These are phyloP conservation scores for Hortiboletus rubellus DNA, from an alignment of 1,284 basidiomycete genomes.

Conservation along the genomic window DNA sequence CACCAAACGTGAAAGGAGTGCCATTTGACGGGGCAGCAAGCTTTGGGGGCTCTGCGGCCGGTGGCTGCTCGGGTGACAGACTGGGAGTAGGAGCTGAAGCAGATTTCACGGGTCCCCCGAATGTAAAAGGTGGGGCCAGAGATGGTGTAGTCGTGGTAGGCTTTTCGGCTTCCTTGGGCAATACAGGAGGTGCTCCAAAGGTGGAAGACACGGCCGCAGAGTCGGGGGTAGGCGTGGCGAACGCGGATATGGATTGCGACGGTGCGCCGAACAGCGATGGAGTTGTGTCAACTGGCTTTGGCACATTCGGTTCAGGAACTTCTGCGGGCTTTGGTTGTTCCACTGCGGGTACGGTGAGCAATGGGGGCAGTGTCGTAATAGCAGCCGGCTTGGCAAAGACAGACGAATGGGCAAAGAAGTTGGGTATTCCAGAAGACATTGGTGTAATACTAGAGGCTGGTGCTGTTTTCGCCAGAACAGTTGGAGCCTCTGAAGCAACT, in stretches of 20 bases:
- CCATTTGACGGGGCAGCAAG: conserved; percentile 4
- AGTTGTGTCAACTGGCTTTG: conserved; percentile 10
- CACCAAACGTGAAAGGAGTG: conserved; percentile 21
- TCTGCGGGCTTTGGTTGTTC: conserved; percentile 22
- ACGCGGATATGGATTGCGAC: conserved; percentile 11
- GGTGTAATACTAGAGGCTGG: conserved; percentile 4
- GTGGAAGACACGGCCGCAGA: conserved; percentile 9
- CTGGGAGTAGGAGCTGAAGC: background rate
- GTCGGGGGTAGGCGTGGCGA: conserved; percentile 15
- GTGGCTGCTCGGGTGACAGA: conserved; percentile 10
- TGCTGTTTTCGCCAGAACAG: conserved; percentile 11
- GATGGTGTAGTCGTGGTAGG: background rate
- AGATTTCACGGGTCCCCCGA: conserved; percentile 25
- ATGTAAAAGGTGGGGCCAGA: conserved; percentile 19
- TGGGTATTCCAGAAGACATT: conserved; percentile 39
- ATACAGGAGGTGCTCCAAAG: background rate
- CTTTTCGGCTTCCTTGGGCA: conserved; percentile 25
- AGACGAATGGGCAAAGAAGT: conserved; percentile 50
- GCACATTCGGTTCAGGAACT: background rate
- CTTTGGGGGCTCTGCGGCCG: conserved; percentile 9
- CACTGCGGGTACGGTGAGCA: conserved; percentile 4
- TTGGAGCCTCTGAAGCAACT: conserved; percentile 17
- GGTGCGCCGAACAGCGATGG: conserved; percentile 22
- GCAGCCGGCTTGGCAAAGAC: conserved; percentile 33
- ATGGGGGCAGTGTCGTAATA: conserved; percentile 4